Conservation (phyloP, 768 basidiomycete genomes). For the Russula griseocarnosa region DNA sequence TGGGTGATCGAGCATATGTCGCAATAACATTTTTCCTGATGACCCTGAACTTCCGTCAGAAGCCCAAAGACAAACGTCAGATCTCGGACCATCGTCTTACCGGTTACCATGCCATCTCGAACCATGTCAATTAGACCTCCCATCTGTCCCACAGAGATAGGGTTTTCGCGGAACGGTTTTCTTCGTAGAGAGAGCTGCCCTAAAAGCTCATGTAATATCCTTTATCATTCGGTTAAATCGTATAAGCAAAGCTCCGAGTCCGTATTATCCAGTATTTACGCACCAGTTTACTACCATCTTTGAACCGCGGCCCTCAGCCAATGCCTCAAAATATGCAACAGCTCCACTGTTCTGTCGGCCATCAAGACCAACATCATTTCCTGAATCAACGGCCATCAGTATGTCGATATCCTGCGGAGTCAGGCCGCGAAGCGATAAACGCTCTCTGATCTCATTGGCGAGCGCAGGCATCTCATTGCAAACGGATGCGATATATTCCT, state of each 20-base stretch:
- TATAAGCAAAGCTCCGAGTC: neutral
- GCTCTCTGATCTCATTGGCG: slow-evolving; percentile 55
- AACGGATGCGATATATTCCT: slow-evolving; percentile 62
- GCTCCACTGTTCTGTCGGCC: slow-evolving; percentile 52
- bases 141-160: slow-evolving; percentile 59
- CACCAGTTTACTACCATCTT: slow-evolving; percentile 84
- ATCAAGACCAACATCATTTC: slow-evolving; percentile 58
- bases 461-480: slow-evolving; percentile 64
- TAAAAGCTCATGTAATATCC: slow-evolving; percentile 86
- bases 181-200: slow-evolving; percentile 66
- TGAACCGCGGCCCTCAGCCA: slow-evolving; percentile 54
- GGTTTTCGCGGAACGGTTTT: slow-evolving; percentile 53
- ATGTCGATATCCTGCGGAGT: slow-evolving; percentile 67
- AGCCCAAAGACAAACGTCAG: slow-evolving; percentile 2
- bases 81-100: slow-evolving; percentile 38
- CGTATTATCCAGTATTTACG: slow-evolving; percentile 28
- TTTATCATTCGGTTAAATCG: slow-evolving; percentile 33
- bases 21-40: slow-evolving; percentile 73
- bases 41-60: slow-evolving; percentile 49
- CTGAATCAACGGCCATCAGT: slow-evolving; percentile 68
- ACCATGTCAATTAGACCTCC: slow-evolving; percentile 78
- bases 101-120: slow-evolving; percentile 59
- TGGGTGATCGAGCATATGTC: slow-evolving; percentile 54
- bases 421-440: slow-evolving; percentile 55
- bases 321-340: slow-evolving; percentile 77